Evolutionary conservation across 768 basidiomycete genomes (phyloP), one percentile per base, ranked within the genome.

Genomic region (Boletales sp.): DNA sequence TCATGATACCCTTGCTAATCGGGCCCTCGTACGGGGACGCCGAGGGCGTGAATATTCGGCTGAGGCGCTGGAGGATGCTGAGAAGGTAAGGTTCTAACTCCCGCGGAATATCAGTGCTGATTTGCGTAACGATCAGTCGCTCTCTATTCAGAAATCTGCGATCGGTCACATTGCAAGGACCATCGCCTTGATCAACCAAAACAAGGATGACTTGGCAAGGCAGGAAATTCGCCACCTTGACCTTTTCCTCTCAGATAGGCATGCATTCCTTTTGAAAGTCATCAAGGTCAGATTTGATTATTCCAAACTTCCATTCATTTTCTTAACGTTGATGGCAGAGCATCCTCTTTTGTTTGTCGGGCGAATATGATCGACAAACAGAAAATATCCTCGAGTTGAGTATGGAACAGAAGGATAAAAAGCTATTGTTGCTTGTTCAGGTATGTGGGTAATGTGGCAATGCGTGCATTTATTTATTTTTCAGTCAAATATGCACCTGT

Each of bases 401-500:
- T 14, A 25, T 15, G 19, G 51, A 47, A 3, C n/a, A 34, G 18
- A 53, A 21, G n/a, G 15, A 39, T 25, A 37, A 31, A 34, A 45
- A 34, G 13, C 7, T 57, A 12, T 9, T 57, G 43, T 44, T 34
- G 5, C 52, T 58, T 19, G 49, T 55, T 30, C 57, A 58, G 57
- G 57, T 51, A 32, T 39, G 52, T 17, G 5, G 5, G 18, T 9
- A 14, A 35, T 32, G 14, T 19, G 11, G 7, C 33, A 10, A 10
- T n/a, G 3, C 28, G 6, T 13, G 18, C 6, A 19, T 13, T 45
- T 12, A 13, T 21, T 13, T 9, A 8, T 19, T 30, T 14, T 37
- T 37, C 10, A 58, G 57, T 52, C 57, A 41, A 58, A 58, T 17
- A 51, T 58, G 46, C 40, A 58, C 47, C 30, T 58, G 25, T 35